Percentiles rank a stretch among this genome's conserved stretches.
Evolutionary conservation across 2,329 filamentous ascomycete genomes (phyloP).

Genomic region (Botryotinia convoluta): DNA sequence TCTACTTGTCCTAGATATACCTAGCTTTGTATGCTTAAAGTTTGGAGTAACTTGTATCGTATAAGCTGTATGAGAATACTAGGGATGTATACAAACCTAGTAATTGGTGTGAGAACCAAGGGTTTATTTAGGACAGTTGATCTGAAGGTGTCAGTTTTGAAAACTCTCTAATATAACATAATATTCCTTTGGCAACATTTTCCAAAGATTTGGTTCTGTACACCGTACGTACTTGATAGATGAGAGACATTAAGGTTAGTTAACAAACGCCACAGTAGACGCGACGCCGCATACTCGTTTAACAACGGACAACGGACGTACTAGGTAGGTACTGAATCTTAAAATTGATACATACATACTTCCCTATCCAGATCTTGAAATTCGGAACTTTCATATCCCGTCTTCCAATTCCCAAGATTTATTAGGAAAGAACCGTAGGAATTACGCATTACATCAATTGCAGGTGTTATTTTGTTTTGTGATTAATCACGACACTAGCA

Average conservation of each 20-base stretch:
- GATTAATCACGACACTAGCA: neutral
- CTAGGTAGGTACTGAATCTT: neutral
- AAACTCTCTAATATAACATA: neutral
- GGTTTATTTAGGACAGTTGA: neutral
- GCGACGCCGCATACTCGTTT: neutral
- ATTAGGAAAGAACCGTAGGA: neutral
- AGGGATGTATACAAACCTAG: neutral
- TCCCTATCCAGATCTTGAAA: neutral
- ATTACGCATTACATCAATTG: neutral
- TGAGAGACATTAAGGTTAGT: neutral
- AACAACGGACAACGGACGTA: neutral
- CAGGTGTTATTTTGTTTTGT: neutral
- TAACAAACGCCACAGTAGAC: neutral
- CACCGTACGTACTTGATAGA: neutral
- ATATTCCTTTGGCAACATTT: neutral
- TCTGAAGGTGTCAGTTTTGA: neutral
- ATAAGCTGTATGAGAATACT: neutral
- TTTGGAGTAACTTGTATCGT: neutral
- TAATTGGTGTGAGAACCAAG: neutral
- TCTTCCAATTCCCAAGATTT: neutral
- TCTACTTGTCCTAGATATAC: neutral
- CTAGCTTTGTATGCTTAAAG: neutral
- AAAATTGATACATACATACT: neutral
- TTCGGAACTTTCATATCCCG: slow-evolving; percentile 5
- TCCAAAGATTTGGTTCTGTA: neutral